phyloP scores from a whole-genome alignment of 768 basidiomycete genomes.

The Exsudoporus frostii region DNA sequence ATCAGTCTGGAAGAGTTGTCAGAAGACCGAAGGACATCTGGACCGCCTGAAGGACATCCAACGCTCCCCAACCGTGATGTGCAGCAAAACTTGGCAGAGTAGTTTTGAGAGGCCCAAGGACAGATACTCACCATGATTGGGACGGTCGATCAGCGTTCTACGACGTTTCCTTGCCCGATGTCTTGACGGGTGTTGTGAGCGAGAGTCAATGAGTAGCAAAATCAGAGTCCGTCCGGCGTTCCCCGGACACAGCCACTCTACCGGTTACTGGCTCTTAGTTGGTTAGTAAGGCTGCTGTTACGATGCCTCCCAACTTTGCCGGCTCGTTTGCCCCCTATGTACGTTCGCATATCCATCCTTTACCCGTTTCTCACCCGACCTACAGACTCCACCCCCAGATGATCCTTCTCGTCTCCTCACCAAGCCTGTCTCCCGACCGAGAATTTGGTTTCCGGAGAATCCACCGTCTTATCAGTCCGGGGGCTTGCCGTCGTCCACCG shows the following conservation, averaged over 20 bases:
- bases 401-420: slow-evolving; percentile 35
- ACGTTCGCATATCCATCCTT: slow-evolving; percentile 14
- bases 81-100: slow-evolving; percentile 2
- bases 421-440: slow-evolving; percentile 24
- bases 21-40: slow-evolving; percentile 23
- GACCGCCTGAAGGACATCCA: slow-evolving; percentile 25
- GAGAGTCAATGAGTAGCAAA: slow-evolving; percentile 5
- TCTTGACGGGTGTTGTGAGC: slow-evolving; percentile 24
- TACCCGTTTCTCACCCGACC: background rate
- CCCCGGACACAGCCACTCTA: slow-evolving; percentile 38
- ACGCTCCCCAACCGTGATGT: slow-evolving; percentile 7
- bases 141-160: slow-evolving; percentile 14
- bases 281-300: background rate
- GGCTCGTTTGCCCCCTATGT: slow-evolving; percentile 66
- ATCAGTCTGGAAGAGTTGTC: slow-evolving; percentile 55
- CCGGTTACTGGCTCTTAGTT: background rate
- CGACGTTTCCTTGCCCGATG: slow-evolving; percentile 26
- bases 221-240: slow-evolving; percentile 40
- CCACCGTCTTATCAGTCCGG: slow-evolving; percentile 68
- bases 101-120: slow-evolving; percentile 7
- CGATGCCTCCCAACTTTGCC: slow-evolving; percentile 7
- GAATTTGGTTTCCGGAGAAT: slow-evolving; percentile 53
- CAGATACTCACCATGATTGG: slow-evolving; percentile 37
- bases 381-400: slow-evolving; percentile 58
- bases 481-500: slow-evolving; percentile 52